A percentile compares a stretch with the other conserved stretches of the same genome.
phyloP scores from a whole-genome alignment of 371 early-diverging fungal genomes.

The Batkoa obscura region DNA sequence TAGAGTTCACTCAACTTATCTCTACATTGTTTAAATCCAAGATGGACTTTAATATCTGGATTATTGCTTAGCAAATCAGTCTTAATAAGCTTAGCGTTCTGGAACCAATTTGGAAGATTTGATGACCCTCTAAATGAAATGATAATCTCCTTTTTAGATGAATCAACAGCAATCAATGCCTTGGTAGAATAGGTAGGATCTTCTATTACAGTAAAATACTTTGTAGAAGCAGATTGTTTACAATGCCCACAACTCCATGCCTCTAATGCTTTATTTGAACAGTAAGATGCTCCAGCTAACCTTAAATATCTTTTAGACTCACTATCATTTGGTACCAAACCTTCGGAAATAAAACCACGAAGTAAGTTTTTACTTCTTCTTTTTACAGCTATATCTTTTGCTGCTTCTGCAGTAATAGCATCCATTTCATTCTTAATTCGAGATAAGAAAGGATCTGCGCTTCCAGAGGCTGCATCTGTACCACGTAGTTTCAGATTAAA shows the following conservation, averaged over 20 bases:
- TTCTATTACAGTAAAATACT: no score
- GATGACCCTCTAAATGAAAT: background rate
- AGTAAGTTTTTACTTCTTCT: no score
- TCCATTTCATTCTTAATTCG: no score
- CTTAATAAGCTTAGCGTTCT: background rate
- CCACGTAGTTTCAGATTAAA: no score
- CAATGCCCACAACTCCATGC: slow-evolving; percentile 2
- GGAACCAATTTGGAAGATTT: slow-evolving; percentile 2
- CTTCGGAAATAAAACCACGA: no score
- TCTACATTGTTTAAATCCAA: background rate
- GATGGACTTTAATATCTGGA: background rate
- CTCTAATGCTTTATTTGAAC: background rate
- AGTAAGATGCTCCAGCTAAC: slow-evolving; percentile 1
- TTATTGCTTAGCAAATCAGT: background rate
- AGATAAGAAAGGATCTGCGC: no score
- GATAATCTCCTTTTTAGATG: background rate
- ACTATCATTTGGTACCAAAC: no score
- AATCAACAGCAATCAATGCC: background rate
- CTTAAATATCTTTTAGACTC: background rate
- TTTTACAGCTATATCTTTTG: no score
- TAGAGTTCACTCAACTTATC: background rate
- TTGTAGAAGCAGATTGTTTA: background rate
- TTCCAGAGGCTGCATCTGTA: no score
- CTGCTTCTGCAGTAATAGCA: no score
- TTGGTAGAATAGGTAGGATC: background rate